These are phyloP conservation scores for Tolypocladium cylindrosporum DNA, from an alignment of 2,329 filamentous ascomycete genomes.

Conservation along the genomic window DNA sequence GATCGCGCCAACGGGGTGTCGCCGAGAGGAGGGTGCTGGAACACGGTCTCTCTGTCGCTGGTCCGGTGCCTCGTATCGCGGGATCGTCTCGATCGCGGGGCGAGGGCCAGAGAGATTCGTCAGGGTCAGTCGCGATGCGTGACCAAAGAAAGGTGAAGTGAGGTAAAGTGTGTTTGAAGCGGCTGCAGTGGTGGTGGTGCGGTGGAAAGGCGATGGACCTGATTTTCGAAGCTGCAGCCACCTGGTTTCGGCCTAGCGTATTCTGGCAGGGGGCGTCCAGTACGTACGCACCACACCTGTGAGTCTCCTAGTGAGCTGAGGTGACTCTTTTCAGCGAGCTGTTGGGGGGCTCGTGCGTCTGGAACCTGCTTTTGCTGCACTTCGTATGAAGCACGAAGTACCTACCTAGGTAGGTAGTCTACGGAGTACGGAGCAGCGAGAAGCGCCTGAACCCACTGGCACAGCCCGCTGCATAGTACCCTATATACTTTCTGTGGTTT, in stretches of 20 bases:
- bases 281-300: not conserved
- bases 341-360: not conserved
- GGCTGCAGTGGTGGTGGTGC: conserved; percentile 17
- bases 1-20: not conserved
- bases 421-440: no score
- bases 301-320: not conserved
- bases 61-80: conserved; percentile 1
- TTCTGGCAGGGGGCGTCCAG: conserved; percentile 2
- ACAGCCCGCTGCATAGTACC: no score
- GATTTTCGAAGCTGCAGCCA: conserved; percentile 20
- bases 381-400: no score
- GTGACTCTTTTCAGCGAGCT: not conserved
- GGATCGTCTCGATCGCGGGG: conserved; percentile 6
- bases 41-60: not conserved
- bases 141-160: conserved; percentile 3
- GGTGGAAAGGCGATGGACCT: conserved; percentile 14
- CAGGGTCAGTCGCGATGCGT: conserved; percentile 9
- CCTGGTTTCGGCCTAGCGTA: conserved; percentile 24
- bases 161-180: conserved; percentile 11
- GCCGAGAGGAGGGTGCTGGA: not conserved
- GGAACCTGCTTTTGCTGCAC: not conserved
- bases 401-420: no score
- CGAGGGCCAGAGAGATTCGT: conserved; percentile 3
- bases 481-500: no score
- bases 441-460: no score